Conservation (phyloP, 148 eudicot genomes). For the Euryodendron excelsum region DNA sequence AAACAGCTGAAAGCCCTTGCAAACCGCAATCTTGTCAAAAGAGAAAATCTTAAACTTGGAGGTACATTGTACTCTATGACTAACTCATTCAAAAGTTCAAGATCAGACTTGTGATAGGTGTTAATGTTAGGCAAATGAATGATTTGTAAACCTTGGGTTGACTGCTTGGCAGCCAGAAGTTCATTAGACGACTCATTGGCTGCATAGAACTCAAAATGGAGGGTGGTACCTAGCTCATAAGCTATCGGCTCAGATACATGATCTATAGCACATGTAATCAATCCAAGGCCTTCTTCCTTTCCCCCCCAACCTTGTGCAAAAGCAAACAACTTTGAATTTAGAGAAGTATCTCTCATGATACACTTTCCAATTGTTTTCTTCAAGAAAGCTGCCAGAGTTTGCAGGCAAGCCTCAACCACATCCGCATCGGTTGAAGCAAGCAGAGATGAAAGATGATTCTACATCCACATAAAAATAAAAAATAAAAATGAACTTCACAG, state of each 20-base stretch:
- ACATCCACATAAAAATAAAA: slow-evolving; percentile 25
- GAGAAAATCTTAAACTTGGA: slow-evolving; percentile 63
- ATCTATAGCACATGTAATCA: slow-evolving; percentile 78
- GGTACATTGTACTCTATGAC: slow-evolving; percentile 73
- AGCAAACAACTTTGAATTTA: slow-evolving; percentile 77
- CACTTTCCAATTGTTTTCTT: slow-evolving; percentile 87
- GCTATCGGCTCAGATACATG: slow-evolving; percentile 66
- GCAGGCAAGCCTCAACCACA: slow-evolving; percentile 90
- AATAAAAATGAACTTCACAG: neutral
- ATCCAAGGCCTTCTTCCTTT: slow-evolving; percentile 97
- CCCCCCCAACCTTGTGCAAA: slow-evolving; percentile 99
- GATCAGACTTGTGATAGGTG: slow-evolving; percentile 56
- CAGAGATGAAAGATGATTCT: slow-evolving; percentile 86
- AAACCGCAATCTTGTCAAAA: slow-evolving; percentile 84
- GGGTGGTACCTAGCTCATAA: slow-evolving; percentile 68
- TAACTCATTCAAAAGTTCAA: slow-evolving; percentile 69
- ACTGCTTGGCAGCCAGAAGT: slow-evolving; percentile 20
- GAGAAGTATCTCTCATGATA: slow-evolving; percentile 67
- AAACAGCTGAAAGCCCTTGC: slow-evolving; percentile 83
- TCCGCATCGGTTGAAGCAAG: slow-evolving; percentile 91
- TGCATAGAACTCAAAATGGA: slow-evolving; percentile 90
- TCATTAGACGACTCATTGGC: slow-evolving; percentile 46
- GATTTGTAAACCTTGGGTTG: slow-evolving; percentile 62
- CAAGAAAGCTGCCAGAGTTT: slow-evolving; percentile 82
- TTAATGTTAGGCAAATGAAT: slow-evolving; percentile 70